Percentiles rank a stretch among this genome's conserved stretches.
These are phyloP conservation scores for Digitaria exilis DNA, from an alignment of 202 grass and related monocot species.

Conservation along the genomic window DNA sequence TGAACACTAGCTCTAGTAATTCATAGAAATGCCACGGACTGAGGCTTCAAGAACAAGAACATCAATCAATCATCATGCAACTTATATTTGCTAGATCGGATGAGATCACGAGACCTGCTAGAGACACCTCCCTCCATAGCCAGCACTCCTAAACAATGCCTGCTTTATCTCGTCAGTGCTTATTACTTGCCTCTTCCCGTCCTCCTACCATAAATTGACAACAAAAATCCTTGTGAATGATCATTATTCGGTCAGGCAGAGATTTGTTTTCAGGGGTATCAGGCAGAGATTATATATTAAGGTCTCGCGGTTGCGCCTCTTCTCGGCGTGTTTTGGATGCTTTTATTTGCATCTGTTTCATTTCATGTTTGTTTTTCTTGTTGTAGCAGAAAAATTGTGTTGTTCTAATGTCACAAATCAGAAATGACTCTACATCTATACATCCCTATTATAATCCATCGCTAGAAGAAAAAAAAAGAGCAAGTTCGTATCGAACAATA, in stretches of 20 bases:
- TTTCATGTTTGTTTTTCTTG: not conserved
- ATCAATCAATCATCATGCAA: not conserved
- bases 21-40: conserved; percentile 29
- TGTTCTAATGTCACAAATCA: not conserved
- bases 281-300: no score
- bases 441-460: not conserved
- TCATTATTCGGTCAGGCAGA: no score
- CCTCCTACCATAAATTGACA: conserved; percentile 51
- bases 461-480: not conserved
- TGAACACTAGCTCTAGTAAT: not conserved
- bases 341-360: no score
- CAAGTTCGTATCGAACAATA: not conserved
- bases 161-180: conserved; percentile 78
- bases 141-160: conserved; percentile 69
- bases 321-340: no score
- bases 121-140: conserved; percentile 77
- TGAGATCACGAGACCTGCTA: conserved; percentile 26
- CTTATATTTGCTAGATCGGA: conserved; percentile 5
- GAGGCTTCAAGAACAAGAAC: not conserved
- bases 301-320: not conserved
- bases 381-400: not conserved
- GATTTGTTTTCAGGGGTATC: no score
- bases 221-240: not conserved
- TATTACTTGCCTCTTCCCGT: conserved; percentile 42
- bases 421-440: not conserved